A percentile compares a stretch with the other conserved stretches of the same genome.
These are phyloP conservation scores for Tephrocybe rancida DNA, from an alignment of 768 basidiomycete genomes.

Conservation along the genomic window DNA sequence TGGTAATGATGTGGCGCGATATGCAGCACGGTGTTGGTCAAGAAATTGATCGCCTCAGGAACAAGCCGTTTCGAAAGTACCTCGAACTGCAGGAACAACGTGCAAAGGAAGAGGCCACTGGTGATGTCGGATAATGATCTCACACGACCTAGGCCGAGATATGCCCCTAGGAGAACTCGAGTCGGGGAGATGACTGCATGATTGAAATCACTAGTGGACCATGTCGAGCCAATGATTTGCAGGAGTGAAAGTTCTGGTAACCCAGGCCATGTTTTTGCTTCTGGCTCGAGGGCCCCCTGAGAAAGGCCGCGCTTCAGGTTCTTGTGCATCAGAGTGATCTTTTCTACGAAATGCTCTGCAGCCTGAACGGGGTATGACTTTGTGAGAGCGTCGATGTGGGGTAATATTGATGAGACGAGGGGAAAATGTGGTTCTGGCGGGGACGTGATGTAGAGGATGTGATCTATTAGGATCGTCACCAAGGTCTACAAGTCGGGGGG, in stretches of 20 bases:
- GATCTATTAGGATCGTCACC: conserved; percentile 81
- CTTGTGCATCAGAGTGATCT: conserved; percentile 90
- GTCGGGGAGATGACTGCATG: conserved; percentile 89
- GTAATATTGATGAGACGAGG: conserved; percentile 66
- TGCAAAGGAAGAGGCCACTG: conserved; percentile 88
- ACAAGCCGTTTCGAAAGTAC: conserved; percentile 80
- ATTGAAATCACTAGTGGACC: conserved; percentile 94
- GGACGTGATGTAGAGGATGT: conserved; percentile 76
- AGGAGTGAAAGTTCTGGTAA: conserved; percentile 80
- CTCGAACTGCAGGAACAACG: conserved; percentile 86
- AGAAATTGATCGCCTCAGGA: conserved; percentile 88
- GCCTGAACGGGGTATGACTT: conserved; percentile 80
- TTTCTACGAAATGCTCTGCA: conserved; percentile 78
- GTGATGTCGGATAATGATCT: conserved; percentile 75
- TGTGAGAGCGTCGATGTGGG: conserved; percentile 79
- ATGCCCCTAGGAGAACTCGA: conserved; percentile 87
- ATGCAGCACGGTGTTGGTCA: conserved; percentile 69
- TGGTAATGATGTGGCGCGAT: conserved; percentile 67
- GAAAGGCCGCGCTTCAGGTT: conserved; percentile 86
- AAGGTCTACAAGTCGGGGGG: conserved; percentile 52
- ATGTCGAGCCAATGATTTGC: conserved; percentile 77
- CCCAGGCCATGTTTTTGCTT: conserved; percentile 88
- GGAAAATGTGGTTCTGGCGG: conserved; percentile 61
- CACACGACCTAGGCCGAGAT: conserved; percentile 83
- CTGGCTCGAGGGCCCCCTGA: conserved; percentile 56